Base-by-base conservation (phyloP, 805 yeast genomes). In the Osmozyma mogii region DNA sequence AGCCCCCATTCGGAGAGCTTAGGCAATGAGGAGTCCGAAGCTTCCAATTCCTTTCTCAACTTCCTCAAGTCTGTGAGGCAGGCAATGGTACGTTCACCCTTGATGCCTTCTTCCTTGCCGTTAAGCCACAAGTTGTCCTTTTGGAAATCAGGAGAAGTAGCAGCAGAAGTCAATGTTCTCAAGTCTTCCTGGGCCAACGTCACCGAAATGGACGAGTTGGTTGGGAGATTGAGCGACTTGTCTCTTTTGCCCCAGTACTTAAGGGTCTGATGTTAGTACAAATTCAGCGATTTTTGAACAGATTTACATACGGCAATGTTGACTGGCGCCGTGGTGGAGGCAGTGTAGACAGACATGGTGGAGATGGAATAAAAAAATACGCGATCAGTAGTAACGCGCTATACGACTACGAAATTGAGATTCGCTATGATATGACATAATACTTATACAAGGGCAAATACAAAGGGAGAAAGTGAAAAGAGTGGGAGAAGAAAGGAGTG, bases 221-320 rank as follows among this genome's bases (percentile, higher is more conserved):
- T 92, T 28, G 99, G 99, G 30, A 92, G 66, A 52, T 92, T 92
- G 49, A 92, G 72, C 27, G 68, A 65, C 39, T 76, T 78, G 58
- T 92, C 97, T 51, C 98, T 75, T 61, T 92, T 92, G 28, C 99
- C 99, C 99, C 99, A 92, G 65, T 92, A 92, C 61, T 92, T 92
- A 41, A 92, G 70, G 22, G 97, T 92, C 77, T 78, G 39, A 17
- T 9, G 44, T 42, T 39, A 38, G 41, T 29, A 17, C 3, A 22
- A 28, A 6, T 9, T 8, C 27, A 9, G 24, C 9, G 9, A 22
- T 7, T 22, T 8, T n/a, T 15, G 17, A 8, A 7, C 8, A 12
- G 14, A 14, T 9, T 6, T n/a, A 71, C 83, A 39, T 70, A 77
- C 84, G 24, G 98, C 98, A 57, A 89, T 89, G 57, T 89, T 89